Conservation (phyloP, 2,329 filamentous ascomycete genomes). For the Pseudogymnoascus sp. region DNA sequence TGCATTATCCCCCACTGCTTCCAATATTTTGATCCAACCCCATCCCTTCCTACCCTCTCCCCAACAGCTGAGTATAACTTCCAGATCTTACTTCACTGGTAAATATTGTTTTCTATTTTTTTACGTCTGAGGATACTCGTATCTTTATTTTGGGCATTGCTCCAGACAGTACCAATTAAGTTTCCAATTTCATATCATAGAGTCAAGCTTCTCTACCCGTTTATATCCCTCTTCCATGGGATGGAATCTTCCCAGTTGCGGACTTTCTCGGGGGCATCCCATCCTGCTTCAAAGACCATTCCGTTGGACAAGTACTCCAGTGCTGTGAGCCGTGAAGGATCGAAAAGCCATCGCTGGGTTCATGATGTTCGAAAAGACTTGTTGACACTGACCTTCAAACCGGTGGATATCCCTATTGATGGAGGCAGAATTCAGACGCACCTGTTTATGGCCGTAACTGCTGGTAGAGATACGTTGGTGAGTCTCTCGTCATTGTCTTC, state of each 20-base stretch:
- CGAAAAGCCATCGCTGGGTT: slow-evolving; percentile 23
- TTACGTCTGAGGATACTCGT: neutral
- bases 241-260: neutral
- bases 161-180: neutral
- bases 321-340: slow-evolving; percentile 19
- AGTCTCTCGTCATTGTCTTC: slow-evolving; percentile 11
- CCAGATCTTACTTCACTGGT: neutral
- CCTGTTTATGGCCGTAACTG: slow-evolving; percentile 32
- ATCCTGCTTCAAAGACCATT: slow-evolving; percentile 18
- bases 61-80: neutral
- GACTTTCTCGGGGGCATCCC: neutral
- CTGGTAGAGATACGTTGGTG: slow-evolving; percentile 37
- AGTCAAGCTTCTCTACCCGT: neutral
- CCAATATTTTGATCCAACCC: neutral
- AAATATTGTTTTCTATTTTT: neutral
- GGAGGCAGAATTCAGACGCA: slow-evolving; percentile 18
- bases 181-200: neutral
- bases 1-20: no score
- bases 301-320: slow-evolving; percentile 28
- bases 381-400: slow-evolving; percentile 24
- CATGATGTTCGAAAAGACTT: slow-evolving; percentile 24
- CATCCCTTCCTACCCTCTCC: neutral
- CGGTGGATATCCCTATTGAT: slow-evolving; percentile 17
- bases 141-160: neutral
- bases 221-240: neutral